Base-by-base conservation (phyloP, 345 rosid genomes). In the Conringia planisiliqua region DNA sequence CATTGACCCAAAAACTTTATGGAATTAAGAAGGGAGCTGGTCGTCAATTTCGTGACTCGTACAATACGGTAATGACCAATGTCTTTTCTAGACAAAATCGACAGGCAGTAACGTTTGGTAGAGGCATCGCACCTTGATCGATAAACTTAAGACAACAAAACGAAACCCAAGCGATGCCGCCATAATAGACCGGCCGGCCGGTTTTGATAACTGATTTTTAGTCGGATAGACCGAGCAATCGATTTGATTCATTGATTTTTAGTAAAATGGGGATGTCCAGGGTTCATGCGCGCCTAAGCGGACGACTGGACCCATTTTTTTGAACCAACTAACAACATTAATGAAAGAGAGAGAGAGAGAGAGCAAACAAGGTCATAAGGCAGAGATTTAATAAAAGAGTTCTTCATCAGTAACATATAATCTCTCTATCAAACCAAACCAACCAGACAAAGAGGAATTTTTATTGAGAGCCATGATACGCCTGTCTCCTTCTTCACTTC, bases 401-500 rank as follows among this genome's bases (percentile, higher is more conserved):
- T 50, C 44, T 54, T 42, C 17, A 17, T 14, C 54, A 73, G 71
- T 74, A 3, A 30, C 60, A 66, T 30, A 56, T 32, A 8, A 57
- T 57, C 60, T 61, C 60, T 66, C 24, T 62, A 65, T 44, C 39
- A 64, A 22, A 55, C 24, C 58, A 57, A 32, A 32, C 38, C 44
- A 55, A 65, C 55, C n/a, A 6, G 36, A 44, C 47, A 48, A 27
- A 66, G 10, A 65, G 14, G 18, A 36, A 24, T 33, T 65, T 32
- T 65, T 65, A 44, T 56, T 44, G 46, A 54, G 74, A 52, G 26
- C 67, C 60, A 14, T 33, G 43, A 33, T 12, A 7, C 18, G 7
- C 8, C 62, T 11, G 16, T 14, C 39, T 48, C 48, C 70, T 68
- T 10, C 46, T 60, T 70, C 66, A 76, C 75, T 76, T 76, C 66